A percentile compares a stretch with the other conserved stretches of the same genome.
Conservation (phyloP, 306 rosid genomes). For the Mimosa pudica region DNA sequence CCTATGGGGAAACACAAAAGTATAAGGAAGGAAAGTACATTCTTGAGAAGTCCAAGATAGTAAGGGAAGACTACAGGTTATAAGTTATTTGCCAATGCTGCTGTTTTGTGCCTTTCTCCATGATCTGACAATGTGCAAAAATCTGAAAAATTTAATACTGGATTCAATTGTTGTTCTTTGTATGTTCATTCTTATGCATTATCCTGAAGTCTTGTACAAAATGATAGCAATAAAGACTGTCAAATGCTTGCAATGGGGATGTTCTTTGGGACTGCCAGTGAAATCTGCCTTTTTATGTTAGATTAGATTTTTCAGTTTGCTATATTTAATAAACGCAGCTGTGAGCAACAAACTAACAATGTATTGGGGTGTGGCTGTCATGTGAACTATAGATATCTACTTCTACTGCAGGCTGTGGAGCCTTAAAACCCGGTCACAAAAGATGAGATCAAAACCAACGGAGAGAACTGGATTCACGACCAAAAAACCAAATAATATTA, state of each 20-base stretch:
- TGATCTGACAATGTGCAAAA: slow-evolving; percentile 19
- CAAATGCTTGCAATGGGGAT: background rate
- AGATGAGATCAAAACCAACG: no score
- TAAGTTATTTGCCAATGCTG: background rate
- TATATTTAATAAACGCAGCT: background rate
- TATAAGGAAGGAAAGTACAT: slow-evolving; percentile 50
- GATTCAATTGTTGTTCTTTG: slow-evolving; percentile 25
- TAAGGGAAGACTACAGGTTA: slow-evolving; percentile 27
- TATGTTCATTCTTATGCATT: slow-evolving; percentile 25
- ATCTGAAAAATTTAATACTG: slow-evolving; percentile 15
- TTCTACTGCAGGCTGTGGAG: no score
- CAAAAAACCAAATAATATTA: no score
- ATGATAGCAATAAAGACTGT: background rate
- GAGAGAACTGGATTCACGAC: no score
- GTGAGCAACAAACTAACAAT: background rate
- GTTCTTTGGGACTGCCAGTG: background rate
- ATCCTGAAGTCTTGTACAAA: slow-evolving; percentile 31
- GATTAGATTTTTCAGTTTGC: background rate
- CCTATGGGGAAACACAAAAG: slow-evolving; percentile 54
- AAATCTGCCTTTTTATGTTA: background rate
- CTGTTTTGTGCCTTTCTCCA: background rate
- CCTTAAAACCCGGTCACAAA: no score
- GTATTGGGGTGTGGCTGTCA: background rate
- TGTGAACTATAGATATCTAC: no score
- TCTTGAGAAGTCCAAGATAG: slow-evolving; percentile 48